These are phyloP conservation scores for Cardamine resedifolia DNA, from an alignment of 345 rosid species.

Conservation along the genomic window DNA sequence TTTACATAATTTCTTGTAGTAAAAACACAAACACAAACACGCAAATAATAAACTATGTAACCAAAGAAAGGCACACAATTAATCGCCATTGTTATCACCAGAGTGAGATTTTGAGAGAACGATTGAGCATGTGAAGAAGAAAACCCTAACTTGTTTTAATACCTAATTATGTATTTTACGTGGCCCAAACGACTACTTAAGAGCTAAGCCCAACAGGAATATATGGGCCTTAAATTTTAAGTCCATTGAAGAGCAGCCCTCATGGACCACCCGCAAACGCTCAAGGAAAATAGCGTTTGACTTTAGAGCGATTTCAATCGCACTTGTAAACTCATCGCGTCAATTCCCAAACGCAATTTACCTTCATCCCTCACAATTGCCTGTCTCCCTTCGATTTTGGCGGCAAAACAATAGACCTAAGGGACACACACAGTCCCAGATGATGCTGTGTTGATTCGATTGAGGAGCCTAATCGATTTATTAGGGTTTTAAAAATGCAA, in stretches of 20 bases:
- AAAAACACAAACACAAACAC: neutral
- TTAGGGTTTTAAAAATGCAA: constrained; percentile 41
- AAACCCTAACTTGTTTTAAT: neutral
- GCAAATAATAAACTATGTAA: too few relatives aligned
- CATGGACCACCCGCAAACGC: neutral
- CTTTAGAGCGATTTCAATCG: neutral
- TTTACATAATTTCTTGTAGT: too few relatives aligned
- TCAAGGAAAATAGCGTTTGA: neutral
- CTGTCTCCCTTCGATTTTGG: constrained; percentile 22
- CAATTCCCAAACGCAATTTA: neutral
- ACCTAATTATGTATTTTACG: neutral
- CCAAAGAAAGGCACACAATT: neutral
- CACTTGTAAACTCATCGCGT: neutral
- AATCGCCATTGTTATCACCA: neutral
- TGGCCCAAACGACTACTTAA: neutral
- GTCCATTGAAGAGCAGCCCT: neutral
- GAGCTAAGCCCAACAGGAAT: neutral
- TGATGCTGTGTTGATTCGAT: neutral
- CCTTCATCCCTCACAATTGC: neutral
- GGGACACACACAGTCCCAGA: neutral
- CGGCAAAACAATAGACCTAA: constrained; percentile 25
- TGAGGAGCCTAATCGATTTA: neutral
- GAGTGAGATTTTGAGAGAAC: neutral
- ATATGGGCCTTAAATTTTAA: neutral
- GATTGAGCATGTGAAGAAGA: neutral